These are phyloP conservation scores for Metschnikowia baotianmanensis DNA, from an alignment of 805 yeast genomes.

Conservation along the genomic window DNA sequence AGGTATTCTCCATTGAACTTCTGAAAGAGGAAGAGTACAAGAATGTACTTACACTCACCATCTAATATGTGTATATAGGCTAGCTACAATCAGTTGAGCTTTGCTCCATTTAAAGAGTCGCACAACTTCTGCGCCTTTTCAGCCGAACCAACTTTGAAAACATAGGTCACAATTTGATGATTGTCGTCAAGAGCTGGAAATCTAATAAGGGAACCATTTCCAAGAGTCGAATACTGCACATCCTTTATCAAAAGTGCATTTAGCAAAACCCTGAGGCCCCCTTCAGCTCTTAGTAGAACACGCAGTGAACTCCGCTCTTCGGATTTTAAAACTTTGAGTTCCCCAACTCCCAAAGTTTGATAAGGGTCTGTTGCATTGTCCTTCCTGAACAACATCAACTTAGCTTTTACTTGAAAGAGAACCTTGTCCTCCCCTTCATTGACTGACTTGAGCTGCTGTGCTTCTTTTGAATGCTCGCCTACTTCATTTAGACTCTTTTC, in stretches of 20 bases:
- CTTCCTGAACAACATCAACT: conserved; percentile 59
- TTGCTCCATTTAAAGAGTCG: conserved; percentile 28
- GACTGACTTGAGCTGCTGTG: conserved; percentile 35
- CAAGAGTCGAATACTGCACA: conserved; percentile 57
- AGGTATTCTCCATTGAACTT: too few species aligned
- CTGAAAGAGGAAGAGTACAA: too few species aligned
- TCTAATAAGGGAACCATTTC: conserved; percentile 65
- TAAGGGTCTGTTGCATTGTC: conserved; percentile 51
- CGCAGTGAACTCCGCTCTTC: conserved; percentile 62
- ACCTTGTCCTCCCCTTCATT: conserved; percentile 85
- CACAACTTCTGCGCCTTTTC: conserved; percentile 60
- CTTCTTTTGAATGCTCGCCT: neutral
- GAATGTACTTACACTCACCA: too few species aligned
- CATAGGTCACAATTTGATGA: conserved; percentile 57
- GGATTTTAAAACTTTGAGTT: conserved; percentile 66
- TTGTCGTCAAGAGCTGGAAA: conserved; percentile 57
- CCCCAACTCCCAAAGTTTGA: conserved; percentile 75
- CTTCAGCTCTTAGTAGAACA: conserved; percentile 82
- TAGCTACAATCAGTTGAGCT: conserved; percentile 6
- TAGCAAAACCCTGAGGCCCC: conserved; percentile 73
- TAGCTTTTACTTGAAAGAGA: conserved; percentile 64
- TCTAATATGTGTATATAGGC: neutral
- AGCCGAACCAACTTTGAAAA: conserved; percentile 75
- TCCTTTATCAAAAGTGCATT: conserved; percentile 61
- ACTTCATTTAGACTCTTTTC: neutral